phyloP scores from a whole-genome alignment of 257 asterid species.

The Primulina eburnea region DNA sequence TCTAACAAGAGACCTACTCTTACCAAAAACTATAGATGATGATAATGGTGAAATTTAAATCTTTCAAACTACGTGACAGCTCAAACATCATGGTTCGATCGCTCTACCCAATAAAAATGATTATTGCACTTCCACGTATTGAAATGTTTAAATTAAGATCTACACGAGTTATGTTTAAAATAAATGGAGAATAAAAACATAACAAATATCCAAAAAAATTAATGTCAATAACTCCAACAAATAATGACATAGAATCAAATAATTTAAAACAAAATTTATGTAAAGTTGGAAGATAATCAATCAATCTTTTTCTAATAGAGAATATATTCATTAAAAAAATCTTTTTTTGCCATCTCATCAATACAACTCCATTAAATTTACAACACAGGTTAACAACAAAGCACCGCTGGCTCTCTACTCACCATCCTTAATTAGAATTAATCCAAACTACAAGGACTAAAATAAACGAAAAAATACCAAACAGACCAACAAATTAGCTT shows the following conservation, averaged over 20 bases:
- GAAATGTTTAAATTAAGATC: no score
- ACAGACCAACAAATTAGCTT: constrained; percentile 36
- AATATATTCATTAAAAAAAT: background rate
- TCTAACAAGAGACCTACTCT: no score
- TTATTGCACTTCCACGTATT: no score
- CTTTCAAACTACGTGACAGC: no score
- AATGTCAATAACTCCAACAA: background rate
- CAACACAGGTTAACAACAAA: constrained; percentile 29
- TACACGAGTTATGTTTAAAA: no score
- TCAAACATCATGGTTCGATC: no score
- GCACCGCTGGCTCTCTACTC: constrained; percentile 10
- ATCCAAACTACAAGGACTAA: constrained; percentile 38
- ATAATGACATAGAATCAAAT: background rate
- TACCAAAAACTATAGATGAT: no score
- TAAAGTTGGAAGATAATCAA: background rate
- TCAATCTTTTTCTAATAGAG: background rate
- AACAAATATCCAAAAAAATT: no score
- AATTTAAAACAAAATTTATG: no score
- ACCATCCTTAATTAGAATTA: constrained; percentile 33
- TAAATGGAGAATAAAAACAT: no score
- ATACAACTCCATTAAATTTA: constrained; percentile 37
- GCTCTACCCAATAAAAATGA: no score
- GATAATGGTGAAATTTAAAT: no score
- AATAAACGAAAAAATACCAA: constrained; percentile 12
- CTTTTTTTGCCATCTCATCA: constrained; percentile 17